Conservation (phyloP, 441 rosid species). For the Arabidopsis hybrid region DNA sequence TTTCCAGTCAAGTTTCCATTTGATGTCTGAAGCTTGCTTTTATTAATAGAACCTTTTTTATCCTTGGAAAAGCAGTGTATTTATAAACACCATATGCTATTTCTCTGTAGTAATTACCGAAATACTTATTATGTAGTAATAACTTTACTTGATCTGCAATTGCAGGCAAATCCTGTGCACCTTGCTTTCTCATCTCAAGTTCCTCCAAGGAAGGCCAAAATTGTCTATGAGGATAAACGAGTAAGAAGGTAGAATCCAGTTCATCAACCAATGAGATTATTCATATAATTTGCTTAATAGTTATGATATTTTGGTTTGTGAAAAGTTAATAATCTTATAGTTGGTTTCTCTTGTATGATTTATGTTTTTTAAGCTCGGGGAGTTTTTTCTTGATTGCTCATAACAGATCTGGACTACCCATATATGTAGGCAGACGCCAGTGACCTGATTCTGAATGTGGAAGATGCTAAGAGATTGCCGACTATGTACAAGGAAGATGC, state of each 20-base stretch:
- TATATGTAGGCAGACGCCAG: conserved; percentile 58
- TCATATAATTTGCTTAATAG: background rate
- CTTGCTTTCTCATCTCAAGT: conserved; percentile 48
- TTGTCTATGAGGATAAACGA: conserved; percentile 56
- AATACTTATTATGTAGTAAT: background rate
- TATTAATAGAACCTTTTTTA: background rate
- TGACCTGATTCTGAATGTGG: conserved; percentile 45
- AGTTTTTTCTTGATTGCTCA: background rate
- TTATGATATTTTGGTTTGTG: background rate
- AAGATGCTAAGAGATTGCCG: conserved; percentile 57
- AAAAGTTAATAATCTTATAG: background rate
- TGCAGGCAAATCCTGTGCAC: conserved; percentile 14
- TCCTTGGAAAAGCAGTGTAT: background rate
- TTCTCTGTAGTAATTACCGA: conserved; percentile 1
- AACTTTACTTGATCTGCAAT: background rate
- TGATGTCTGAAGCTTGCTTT: conserved; percentile 25
- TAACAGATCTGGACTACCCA: conserved; percentile 45
- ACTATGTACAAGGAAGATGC: conserved; percentile 51
- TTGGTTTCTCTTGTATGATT: background rate
- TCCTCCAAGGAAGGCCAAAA: conserved; percentile 58
- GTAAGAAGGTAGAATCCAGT: conserved; percentile 35
- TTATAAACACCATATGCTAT: background rate
- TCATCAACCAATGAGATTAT: conserved; percentile 45
- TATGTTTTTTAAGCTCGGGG: background rate
- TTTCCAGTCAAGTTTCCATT: background rate